Conservation (phyloP, 179 eudicot species). For the Silene vulgaris region DNA sequence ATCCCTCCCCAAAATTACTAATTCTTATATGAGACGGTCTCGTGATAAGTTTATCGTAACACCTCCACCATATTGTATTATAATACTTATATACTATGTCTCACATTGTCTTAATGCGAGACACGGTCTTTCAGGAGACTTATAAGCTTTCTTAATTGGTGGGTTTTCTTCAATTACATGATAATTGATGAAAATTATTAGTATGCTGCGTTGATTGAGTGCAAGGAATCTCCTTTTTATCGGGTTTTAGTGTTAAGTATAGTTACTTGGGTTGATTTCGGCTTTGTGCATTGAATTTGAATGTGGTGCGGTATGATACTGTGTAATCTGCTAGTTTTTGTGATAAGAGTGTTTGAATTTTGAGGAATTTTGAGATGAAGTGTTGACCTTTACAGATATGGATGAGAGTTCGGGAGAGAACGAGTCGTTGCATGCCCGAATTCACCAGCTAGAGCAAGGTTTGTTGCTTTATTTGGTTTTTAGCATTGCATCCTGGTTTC, state of each 20-base stretch:
- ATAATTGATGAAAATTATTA: not conserved
- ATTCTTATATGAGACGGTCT: too few relatives aligned
- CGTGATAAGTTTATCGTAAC: too few relatives aligned
- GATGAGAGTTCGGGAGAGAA: slow-evolving; percentile 42
- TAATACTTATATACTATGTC: too few relatives aligned
- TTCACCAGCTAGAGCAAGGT: slow-evolving; percentile 71
- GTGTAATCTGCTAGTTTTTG: not conserved
- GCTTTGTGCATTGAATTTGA: not conserved
- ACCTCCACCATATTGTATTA: too few relatives aligned
- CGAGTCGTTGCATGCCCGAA: slow-evolving; percentile 57
- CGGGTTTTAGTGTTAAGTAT: not conserved
- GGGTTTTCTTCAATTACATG: not conserved
- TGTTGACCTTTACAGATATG: slow-evolving; percentile 37
- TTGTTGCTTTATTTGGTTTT: slow-evolving; percentile 21
- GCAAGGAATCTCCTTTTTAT: not conserved
- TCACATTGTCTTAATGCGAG: too few relatives aligned
- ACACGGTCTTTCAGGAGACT: too few relatives aligned
- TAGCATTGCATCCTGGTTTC: not conserved
- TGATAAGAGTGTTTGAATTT: not conserved
- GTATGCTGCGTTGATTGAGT: not conserved
- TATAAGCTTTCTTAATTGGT: not conserved
- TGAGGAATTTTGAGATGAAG: not conserved
- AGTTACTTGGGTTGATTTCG: not conserved
- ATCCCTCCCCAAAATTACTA: not conserved
- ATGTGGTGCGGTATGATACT: not conserved